These are phyloP conservation scores for Blastocystis sp. DNA, from an alignment of 352 stramenopile genomes.

Conservation along the genomic window DNA sequence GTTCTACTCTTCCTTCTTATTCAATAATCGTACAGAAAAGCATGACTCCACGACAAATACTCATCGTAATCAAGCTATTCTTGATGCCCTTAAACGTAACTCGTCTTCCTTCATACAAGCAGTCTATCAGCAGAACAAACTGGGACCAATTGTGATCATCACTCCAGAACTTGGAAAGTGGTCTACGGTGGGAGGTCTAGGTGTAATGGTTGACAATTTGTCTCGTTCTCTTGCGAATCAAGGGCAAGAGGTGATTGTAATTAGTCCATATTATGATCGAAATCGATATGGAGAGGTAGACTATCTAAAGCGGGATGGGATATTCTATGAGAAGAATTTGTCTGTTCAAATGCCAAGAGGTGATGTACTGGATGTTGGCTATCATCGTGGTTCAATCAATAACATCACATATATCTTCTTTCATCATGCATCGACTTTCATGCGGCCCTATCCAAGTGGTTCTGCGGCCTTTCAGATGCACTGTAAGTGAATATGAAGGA, in stretches of 20 bases:
- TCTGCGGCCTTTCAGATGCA: slow-evolving; percentile 58
- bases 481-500: neutral
- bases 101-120: neutral
- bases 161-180: slow-evolving; percentile 71
- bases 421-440: slow-evolving; percentile 67
- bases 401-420: slow-evolving; percentile 69
- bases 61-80: slow-evolving; percentile 20
- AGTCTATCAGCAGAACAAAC: neutral
- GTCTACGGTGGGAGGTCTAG: slow-evolving; percentile 70
- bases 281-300: slow-evolving; percentile 68
- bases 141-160: slow-evolving; percentile 69
- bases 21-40: slow-evolving; percentile 33
- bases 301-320: slow-evolving; percentile 69
- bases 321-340: slow-evolving; percentile 67
- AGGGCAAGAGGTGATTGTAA: slow-evolving; percentile 65
- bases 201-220: slow-evolving; percentile 71
- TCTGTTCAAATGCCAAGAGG: slow-evolving; percentile 45
- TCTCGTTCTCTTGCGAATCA: slow-evolving; percentile 65
- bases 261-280: slow-evolving; percentile 69
- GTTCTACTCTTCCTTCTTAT: slow-evolving; percentile 22
- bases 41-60: neutral
- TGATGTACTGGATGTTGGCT: slow-evolving; percentile 60
- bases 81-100: neutral
- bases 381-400: slow-evolving; percentile 56
- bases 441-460: slow-evolving; percentile 68